Base-by-base conservation (phyloP, 768 basidiomycete genomes). In the Boletellus sp. region DNA sequence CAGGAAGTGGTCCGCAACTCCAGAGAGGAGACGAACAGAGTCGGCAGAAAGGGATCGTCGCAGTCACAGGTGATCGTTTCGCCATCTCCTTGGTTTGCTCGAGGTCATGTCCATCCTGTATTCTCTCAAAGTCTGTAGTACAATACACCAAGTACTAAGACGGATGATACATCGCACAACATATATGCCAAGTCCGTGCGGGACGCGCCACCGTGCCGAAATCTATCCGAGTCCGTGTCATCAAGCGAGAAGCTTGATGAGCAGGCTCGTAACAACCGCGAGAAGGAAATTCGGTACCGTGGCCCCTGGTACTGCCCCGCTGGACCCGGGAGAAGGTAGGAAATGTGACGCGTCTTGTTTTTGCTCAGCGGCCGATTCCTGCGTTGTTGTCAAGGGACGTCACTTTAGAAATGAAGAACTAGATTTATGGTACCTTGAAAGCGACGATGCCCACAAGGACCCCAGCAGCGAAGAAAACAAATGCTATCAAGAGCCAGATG, bases 401-500 rank as follows among this genome's bases (percentile, higher is more conserved):
- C 42, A 42, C 11, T 19, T 17, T 22, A 11, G 3, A 20, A 17
- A 24, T 32, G 17, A 20, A 5, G 17, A 8, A 50, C 12, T n/a
- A 32, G 34, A 46, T 20, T 33, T n/a, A 56, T 16, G 66, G 3
- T 56, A 87, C 89, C 76, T 93, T 94, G 77, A 93, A 94, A 2
- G 79, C 81, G 22, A 79, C 83, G 3, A 93, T 63, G 17, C 93
- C 90, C 20, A 93, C 83, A 19, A 94, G 70, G 45, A 94, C 67
- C 0, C 88, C 90, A 3, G 78, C 68, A 7, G 78, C 84, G 58
- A 94, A 91, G 71, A 87, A 93, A 8, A 77, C 53, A 47, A 88
- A 76, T 0, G 90, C 85, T 26, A 82, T 65, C 56, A 94, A 66
- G 33, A 92, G 79, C 93, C 93, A 94, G 43, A 94, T 76, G 46